Base-by-base conservation (phyloP, 352 stramenopile species). In the Globisporangium splendens region DNA sequence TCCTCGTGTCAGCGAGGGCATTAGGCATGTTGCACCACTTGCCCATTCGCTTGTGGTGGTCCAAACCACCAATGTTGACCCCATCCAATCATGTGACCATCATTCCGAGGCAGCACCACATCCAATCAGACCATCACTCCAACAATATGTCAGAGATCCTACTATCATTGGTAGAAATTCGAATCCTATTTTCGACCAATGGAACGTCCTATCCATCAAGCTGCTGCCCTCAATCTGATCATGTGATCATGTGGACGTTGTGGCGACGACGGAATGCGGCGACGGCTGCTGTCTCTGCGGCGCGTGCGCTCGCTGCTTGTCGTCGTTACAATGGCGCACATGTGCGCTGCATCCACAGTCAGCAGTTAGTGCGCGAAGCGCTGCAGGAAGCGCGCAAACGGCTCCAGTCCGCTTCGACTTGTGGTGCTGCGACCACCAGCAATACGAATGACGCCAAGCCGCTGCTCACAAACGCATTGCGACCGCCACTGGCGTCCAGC, bases 381-480 rank as follows among this genome's bases (percentile, higher is more conserved):
- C 49, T 63, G 35, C 50, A 28, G 21, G 50, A 58, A 50, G 50
- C 22, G 15, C 57, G 50, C 21, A 21, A 58, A 28, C 41, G 38
- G 47, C 58, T 68, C 48, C 54, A 53, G 52, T 44, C 28, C 38
- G 28, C 28, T 18, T 18, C 44, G 24, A 31, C 24, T 5, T 31
- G 2, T 31, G 24, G 24, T 35, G 28, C 28, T 11, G 28, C 7
- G 28, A 35, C 28, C 28, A 49, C 47, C 7, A 18, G 14, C 48
- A 35, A 28, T n/a, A 14, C 24, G 22, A 41, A 44, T 39, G 81
- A 88, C 54, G 75, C 81, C 20, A 89, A 88, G 66, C 69, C 65
- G 18, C 57, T 91, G 42, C 52, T 89, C 8, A 77, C 81, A 41
- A 61, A 77, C 38, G 75, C 75, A 49, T 53, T 91, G 39, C 53